Evolutionary conservation across 2,329 filamentous ascomycete genomes (phyloP), one percentile per base, ranked within the genome.

Genomic region (Zymoseptoria brevis): DNA sequence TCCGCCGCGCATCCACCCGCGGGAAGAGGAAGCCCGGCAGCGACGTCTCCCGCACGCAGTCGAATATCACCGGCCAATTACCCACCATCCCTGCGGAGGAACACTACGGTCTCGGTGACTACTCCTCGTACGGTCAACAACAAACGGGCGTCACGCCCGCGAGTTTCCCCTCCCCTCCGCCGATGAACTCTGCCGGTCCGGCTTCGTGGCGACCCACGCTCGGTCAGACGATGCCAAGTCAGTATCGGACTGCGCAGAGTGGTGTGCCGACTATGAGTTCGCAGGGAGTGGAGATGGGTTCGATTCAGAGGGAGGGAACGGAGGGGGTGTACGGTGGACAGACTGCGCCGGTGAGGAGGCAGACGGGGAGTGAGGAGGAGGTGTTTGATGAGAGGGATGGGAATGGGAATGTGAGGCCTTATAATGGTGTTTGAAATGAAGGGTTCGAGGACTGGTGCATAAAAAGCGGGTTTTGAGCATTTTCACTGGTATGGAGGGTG

Each of bases 1-100:
- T 80, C 1, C 73, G 73, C 57, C 76, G 78, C 54, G 76, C 72
- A 50, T 77, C 71, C 69, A 77, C 75, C 4, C 68, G 68, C 8
- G 79, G 78, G 26, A 77, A 76, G 67, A 72, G 78, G 19, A 71
- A 71, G 59, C 66, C 70, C 9, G 67, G 66, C 57, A 62, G 57
- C 35, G 65, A 62, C 50, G 52, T 58, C 21, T 51, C 64, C 16
- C 61, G 60, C 4, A 19, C 26, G 52, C 49, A 29, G 9, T 52
- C 48, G 50, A 53, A 22, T 55, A 59, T 26, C 41, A 55, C 19
- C 13, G 35, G 35, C 9, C 19, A 22, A 16, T 7, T 50, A 19
- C 65, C 68, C 13, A 56, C 60, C 30, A 58, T 73, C n/a, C 69
- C 71, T 2, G 68, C 69, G 19, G 71, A 71, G 55, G 60, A 61